phyloP scores from a whole-genome alignment of 208 protist species.

The Novymonas esmeraldas region DNA sequence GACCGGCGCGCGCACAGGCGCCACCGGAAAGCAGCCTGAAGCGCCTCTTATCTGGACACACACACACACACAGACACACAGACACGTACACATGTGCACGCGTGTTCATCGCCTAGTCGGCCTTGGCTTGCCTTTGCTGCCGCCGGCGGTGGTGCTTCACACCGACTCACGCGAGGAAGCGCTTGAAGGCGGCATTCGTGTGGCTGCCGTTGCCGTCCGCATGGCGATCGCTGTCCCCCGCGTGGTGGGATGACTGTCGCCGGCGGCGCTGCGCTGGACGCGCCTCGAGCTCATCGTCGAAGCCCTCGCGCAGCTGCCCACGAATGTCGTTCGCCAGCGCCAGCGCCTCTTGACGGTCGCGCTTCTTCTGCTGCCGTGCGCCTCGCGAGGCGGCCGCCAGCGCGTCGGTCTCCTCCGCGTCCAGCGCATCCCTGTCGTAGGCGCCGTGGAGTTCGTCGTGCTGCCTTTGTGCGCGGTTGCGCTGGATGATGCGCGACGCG shows the following conservation, averaged over 20 bases:
- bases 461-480: slow-evolving; percentile 45
- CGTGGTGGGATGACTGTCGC: neutral
- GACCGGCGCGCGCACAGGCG: too few relatives aligned
- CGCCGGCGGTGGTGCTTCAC: too few relatives aligned
- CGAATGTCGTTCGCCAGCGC: slow-evolving; percentile 62
- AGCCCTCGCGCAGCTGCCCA: slow-evolving; percentile 22
- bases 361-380: slow-evolving; percentile 34
- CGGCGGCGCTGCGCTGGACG: slow-evolving; percentile 1
- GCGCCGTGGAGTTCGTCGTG: slow-evolving; percentile 46
- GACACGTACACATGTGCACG: too few relatives aligned
- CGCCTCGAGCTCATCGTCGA: slow-evolving; percentile 15
- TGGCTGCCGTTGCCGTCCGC: neutral
- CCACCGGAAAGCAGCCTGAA: too few relatives aligned
- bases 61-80: too few relatives aligned
- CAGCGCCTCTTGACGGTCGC: slow-evolving; percentile 35
- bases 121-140: too few relatives aligned
- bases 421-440: slow-evolving; percentile 58
- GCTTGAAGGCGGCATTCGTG: slow-evolving; percentile 47
- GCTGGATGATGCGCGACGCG: slow-evolving; percentile 65
- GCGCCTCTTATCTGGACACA: too few relatives aligned
- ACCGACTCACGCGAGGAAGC: slow-evolving; percentile 39
- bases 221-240: neutral
- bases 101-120: too few relatives aligned
- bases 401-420: slow-evolving; percentile 44
- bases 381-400: slow-evolving; percentile 25